Evolutionary conservation across 345 rosid species (phyloP).

Genomic region (Melaleuca quinquenervia): DNA sequence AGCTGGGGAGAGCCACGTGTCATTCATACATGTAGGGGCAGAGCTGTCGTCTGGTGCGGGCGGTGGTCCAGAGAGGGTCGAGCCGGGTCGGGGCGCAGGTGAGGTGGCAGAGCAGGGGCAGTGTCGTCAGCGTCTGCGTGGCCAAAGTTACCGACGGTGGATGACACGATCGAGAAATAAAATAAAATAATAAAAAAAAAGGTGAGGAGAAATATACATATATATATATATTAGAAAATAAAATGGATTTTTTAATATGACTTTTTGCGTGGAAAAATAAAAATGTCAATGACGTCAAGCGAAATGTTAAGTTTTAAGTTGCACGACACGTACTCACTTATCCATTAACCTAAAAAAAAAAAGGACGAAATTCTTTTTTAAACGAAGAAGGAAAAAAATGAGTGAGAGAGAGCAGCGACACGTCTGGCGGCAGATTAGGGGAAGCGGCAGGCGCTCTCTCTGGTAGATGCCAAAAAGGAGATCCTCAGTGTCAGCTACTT

Average conservation of each 20-base stretch:
- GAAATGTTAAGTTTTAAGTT: not conserved
- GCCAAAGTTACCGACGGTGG: not conserved
- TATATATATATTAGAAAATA: too few relatives aligned
- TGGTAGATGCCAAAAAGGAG: not conserved
- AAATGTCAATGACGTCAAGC: not conserved
- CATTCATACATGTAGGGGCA: not conserved
- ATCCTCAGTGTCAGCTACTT: not conserved
- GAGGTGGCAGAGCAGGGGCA: not conserved
- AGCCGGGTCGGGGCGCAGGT: not conserved
- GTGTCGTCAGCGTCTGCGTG: not conserved
- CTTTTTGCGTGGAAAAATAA: not conserved
- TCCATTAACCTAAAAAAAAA: not conserved
- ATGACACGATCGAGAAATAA: not conserved
- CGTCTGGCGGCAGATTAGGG: not conserved
- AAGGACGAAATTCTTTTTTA: not conserved
- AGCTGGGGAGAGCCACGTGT: not conserved
- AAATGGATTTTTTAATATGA: too few relatives aligned
- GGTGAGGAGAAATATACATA: too few relatives aligned
- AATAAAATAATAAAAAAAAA: accelerated
- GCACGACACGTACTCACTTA: not conserved
- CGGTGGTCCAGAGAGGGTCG: not conserved
- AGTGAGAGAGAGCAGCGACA: not conserved
- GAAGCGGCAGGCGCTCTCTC: not conserved
- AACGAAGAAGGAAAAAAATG: too few relatives aligned
- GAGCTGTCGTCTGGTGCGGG: not conserved